Base-by-base conservation (phyloP, 176 grass and related monocot genomes). In the Triticum monococcum region DNA sequence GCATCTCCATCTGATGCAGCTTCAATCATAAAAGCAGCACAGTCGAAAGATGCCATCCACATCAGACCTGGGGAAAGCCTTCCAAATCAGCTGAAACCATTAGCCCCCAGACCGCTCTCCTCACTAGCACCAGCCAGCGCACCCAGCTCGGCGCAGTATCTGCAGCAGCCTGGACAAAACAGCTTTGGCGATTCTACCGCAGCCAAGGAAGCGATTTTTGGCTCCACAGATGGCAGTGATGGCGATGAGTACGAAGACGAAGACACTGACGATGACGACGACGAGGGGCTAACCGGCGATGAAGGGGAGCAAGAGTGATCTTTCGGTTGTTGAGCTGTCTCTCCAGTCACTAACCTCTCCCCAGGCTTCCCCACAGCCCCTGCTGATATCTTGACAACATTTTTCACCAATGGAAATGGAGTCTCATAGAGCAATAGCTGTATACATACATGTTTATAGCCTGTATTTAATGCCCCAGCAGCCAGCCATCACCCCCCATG, bases 391-490 rank as follows among this genome's bases (percentile, higher is more conserved):
- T 85, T 91, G 76, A 91, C 81, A 69, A 20, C 77, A 25, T 81
- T 32, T 32, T 87, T 45, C 64, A 65, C 70, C 89, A 54, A 20
- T 56, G 63, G 52, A 70, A 70, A 25, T 71, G 70, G 52, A 70
- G 76, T 71, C 81, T 81, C 86, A 32, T 85, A 88, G 90, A 91
- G 77, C 82, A 88, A 91, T 88, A 91, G 86, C 71, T 91, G 86
- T 88, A 91, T 91, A 88, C 90, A 91, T 91, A 88, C 90, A 78
- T 91, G 90, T 88, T 91, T 81, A 91, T 91, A 91, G 64, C 64
- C 81, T 91, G 86, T 88, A 91, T 81, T 32, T 81, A 88, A 81
- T 69, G 30, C 70, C 89, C 81, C 81, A 86, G 37, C 81, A 83
- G 37, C 62, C 81, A 83, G 28, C 62, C 84, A 60, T 46, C 50